phyloP scores from a whole-genome alignment of 2,329 filamentous ascomycete species.

The Cadophora sp. region DNA sequence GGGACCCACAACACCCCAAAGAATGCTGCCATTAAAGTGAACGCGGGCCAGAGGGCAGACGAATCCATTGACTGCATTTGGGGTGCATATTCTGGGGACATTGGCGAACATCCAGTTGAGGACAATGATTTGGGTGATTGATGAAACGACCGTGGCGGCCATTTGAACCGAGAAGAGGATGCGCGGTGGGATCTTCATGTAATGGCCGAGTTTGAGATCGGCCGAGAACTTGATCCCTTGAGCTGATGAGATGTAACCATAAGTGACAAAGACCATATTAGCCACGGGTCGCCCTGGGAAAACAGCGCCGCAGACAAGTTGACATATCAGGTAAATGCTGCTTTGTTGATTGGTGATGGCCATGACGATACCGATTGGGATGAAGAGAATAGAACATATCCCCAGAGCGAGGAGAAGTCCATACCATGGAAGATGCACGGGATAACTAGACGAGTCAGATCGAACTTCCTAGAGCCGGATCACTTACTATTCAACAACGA shows the following conservation, averaged over 20 bases:
- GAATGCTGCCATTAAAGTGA: conserved; percentile 88
- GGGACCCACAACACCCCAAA: conserved; percentile 89
- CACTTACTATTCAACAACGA: conserved; percentile 82
- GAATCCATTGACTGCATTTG: conserved; percentile 83
- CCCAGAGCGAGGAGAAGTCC: conserved; percentile 79
- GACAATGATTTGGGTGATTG: conserved; percentile 80
- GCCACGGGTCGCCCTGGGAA: conserved; percentile 87
- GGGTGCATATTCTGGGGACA: conserved; percentile 78
- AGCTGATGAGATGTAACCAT: conserved; percentile 87
- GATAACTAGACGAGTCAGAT: conserved; percentile 62
- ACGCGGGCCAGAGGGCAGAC: conserved; percentile 87
- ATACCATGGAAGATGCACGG: conserved; percentile 85
- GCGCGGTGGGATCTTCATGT: conserved; percentile 87
- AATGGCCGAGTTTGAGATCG: conserved; percentile 86
- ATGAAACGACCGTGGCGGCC: conserved; percentile 76
- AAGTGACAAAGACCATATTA: conserved; percentile 94
- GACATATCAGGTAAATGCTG: conserved; percentile 85
- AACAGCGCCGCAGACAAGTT: conserved; percentile 80
- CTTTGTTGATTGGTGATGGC: conserved; percentile 90
- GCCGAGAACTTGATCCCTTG: conserved; percentile 90
- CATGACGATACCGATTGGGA: conserved; percentile 92
- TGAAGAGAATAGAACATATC: conserved; percentile 83
- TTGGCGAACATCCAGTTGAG: conserved; percentile 90
- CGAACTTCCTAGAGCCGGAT: neutral
- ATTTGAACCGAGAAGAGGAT: conserved; percentile 81